Evolutionary conservation across 1,284 basidiomycete genomes (phyloP).

Genomic region (Flammula alnicola): DNA sequence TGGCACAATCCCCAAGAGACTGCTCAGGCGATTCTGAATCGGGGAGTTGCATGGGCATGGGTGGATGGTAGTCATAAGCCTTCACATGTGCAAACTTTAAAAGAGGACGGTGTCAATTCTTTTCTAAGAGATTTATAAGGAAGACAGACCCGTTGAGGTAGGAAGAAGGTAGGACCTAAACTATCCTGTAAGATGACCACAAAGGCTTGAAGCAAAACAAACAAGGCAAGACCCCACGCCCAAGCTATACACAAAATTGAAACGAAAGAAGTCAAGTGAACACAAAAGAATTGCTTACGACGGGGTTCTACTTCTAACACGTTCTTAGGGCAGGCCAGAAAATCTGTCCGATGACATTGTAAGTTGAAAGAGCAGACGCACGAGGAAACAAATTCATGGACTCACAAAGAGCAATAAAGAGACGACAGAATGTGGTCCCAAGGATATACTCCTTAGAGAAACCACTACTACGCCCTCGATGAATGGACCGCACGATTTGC

Average conservation of each 20-base stretch:
- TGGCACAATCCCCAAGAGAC: constrained; percentile 83
- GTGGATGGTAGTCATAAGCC: constrained; percentile 85
- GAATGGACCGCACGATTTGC: constrained; percentile 81
- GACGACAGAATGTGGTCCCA: constrained; percentile 73
- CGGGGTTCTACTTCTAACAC: constrained; percentile 80
- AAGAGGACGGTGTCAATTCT: constrained; percentile 3
- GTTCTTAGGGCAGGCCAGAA: constrained; percentile 82
- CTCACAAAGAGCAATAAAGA: constrained; percentile 80
- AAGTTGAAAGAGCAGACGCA: not conserved
- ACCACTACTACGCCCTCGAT: constrained; percentile 72
- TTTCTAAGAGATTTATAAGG: constrained; percentile 3
- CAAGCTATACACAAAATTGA: constrained; percentile 53
- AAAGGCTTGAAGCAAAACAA: constrained; percentile 68
- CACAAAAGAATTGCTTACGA: constrained; percentile 43
- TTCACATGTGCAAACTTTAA: constrained; percentile 64
- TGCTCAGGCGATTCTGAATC: constrained; percentile 77
- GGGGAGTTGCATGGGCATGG: constrained; percentile 65
- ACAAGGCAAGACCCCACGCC: constrained; percentile 65
- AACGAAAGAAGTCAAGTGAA: not conserved
- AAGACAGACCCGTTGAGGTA: constrained; percentile 59
- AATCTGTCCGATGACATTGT: constrained; percentile 53
- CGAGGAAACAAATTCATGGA: constrained; percentile 12
- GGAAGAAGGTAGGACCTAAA: constrained; percentile 84
- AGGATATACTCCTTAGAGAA: constrained; percentile 75
- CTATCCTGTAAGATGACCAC: constrained; percentile 77